Base-by-base conservation (phyloP, 306 rosid genomes). In the Prosopis cineraria region DNA sequence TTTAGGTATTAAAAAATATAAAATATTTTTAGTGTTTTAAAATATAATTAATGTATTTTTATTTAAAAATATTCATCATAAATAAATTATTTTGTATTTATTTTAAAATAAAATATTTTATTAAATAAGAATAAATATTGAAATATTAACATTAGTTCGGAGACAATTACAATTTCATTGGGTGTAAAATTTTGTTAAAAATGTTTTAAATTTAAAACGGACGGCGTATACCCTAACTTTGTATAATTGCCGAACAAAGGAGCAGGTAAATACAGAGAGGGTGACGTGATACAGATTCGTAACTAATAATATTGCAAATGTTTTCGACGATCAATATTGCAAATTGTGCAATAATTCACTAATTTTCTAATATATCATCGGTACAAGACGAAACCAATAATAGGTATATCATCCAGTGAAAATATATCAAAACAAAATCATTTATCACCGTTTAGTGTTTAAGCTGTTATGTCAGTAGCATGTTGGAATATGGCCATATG, bases 231-330 rank as follows among this genome's bases (percentile, higher is more conserved):
- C n/a, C n/a, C n/a, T n/a, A n/a, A n/a, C n/a, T n/a, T n/a, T n/a
- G n/a, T n/a, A n/a, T n/a, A n/a, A n/a, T n/a, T n/a, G 63, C 56
- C 31, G 79, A 67, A 67, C 47, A 73, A 74, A 74, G 45, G 22
- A 29, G 52, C 47, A 25, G 63, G 66, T 69, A 66, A 33, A 39
- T 53, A 73, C 79, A 41, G 75, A 53, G 43, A 50, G 67, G 53
- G 11, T 73, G 56, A 33, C 12, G 27, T 41, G 69, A 7, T 4
- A 1, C 4, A 13, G 20, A 40, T 65, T 66, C 63, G 14, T 62
- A 48, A 50, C 24, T 45, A 29, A 24, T 45, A 31, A 3, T 71
- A 34, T n/a, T n/a, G 30, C 19, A 29, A 72, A 71, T n/a, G n/a
- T n/a, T n/a, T n/a, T n/a, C n/a, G 48, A 53, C 34, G 34, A 34